Evolutionary conservation across 495 filamentous ascomycete genomes (phyloP).

Genomic region (Neurospora africana): DNA sequence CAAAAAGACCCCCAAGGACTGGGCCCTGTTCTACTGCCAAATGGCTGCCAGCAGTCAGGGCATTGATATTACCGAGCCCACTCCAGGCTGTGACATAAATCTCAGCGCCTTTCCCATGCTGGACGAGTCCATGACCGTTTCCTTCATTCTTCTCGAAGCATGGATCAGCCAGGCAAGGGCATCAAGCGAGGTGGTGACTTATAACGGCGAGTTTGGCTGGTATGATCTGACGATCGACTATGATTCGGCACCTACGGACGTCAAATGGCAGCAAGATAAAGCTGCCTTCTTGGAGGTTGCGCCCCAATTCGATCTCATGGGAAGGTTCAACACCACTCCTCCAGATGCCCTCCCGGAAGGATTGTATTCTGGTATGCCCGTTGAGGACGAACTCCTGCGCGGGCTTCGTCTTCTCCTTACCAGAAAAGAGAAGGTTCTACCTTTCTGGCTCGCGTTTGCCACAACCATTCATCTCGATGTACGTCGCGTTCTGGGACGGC

Average conservation of each 20-base stretch:
- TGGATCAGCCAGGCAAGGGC: neutral
- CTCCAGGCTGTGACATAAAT: neutral
- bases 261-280: neutral
- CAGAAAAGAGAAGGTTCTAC: neutral
- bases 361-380: neutral
- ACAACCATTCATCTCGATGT: neutral
- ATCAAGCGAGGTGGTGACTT: neutral
- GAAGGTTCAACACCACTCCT: neutral
- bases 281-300: neutral
- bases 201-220: constrained; percentile 3
- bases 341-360: neutral
- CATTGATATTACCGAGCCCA: neutral
- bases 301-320: neutral
- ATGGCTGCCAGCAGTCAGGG: neutral
- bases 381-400: neutral
- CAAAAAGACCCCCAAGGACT: neutral
- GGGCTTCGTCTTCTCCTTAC: neutral
- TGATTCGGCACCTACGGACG: neutral
- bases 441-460: neutral
- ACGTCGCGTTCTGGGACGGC: neutral
- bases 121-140: neutral
- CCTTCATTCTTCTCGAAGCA: neutral
- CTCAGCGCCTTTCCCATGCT: neutral
- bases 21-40: neutral
- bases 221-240: neutral